A percentile compares a stretch with the other conserved stretches of the same genome.
Evolutionary conservation across 768 basidiomycete genomes (phyloP).

Genomic region (Pleurotus citrinopileatus): DNA sequence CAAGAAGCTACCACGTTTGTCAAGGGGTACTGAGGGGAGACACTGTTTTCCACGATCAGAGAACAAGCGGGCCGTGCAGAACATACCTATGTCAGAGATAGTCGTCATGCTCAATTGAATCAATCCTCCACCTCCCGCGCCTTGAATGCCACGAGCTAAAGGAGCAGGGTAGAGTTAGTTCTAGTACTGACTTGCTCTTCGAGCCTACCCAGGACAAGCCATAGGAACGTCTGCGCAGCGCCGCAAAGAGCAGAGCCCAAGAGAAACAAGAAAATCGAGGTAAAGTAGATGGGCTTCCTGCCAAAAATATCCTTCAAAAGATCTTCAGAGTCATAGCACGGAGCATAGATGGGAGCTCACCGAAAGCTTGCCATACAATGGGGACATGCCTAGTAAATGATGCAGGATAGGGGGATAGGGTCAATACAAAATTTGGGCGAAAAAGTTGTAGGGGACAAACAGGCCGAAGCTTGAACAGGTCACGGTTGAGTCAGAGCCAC

Average conservation of each 20-base stretch:
- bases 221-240: background rate
- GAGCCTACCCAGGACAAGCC: background rate
- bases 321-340: background rate
- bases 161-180: background rate
- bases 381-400: conserved; percentile 31
- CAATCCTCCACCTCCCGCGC: conserved; percentile 80
- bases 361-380: conserved; percentile 77
- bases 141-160: conserved; percentile 64
- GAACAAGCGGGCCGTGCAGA: too few species aligned
- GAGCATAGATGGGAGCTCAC: conserved; percentile 36
- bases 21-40: background rate
- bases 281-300: conserved; percentile 69
- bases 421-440: conserved; percentile 72
- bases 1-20: conserved; percentile 72
- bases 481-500: conserved; percentile 11
- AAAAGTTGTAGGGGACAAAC: too few species aligned
- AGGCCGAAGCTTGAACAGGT: too few species aligned
- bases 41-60: too few species aligned
- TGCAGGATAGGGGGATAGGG: conserved; percentile 30
- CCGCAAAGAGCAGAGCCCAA: conserved; percentile 27
- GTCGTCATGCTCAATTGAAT: conserved; percentile 73
- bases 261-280: conserved; percentile 65
- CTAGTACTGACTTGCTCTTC: background rate
- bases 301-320: conserved; percentile 23
- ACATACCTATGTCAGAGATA: conserved; percentile 78